phyloP scores from a whole-genome alignment of 305 asterid genomes.

The Plantago lanceolata region DNA sequence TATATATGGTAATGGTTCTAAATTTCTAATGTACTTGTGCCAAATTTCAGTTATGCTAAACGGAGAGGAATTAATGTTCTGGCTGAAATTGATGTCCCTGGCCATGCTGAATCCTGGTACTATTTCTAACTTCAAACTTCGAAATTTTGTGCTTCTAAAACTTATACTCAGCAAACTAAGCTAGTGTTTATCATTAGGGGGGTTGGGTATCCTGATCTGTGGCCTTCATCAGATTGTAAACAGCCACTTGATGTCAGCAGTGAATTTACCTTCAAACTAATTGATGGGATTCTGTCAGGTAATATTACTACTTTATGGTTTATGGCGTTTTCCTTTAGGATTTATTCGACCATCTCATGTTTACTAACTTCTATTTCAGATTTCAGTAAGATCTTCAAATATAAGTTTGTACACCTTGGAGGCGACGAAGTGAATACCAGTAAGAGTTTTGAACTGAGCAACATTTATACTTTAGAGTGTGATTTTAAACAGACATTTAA shows the following conservation, averaged over 20 bases:
- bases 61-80: slow-evolving; percentile 76
- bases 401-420: slow-evolving; percentile 83
- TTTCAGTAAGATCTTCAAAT: slow-evolving; percentile 92
- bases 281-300: slow-evolving; percentile 91
- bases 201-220: slow-evolving; percentile 70
- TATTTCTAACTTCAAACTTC: slow-evolving; percentile 4
- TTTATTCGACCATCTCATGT: slow-evolving; percentile 4
- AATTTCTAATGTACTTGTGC: slow-evolving; percentile 16
- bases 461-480: background rate
- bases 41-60: slow-evolving; percentile 63
- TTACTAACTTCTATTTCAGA: slow-evolving; percentile 38
- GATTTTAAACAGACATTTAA: slow-evolving; percentile 8
- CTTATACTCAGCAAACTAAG: slow-evolving; percentile 1
- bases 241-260: slow-evolving; percentile 91
- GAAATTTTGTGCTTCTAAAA: background rate
- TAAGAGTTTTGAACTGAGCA: slow-evolving; percentile 35
- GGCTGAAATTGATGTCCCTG: slow-evolving; percentile 95
- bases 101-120: slow-evolving; percentile 92
- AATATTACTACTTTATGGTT: slow-evolving; percentile 12
- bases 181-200: slow-evolving; percentile 51
- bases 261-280: slow-evolving; percentile 76
- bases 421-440: slow-evolving; percentile 93
- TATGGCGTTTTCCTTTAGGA: slow-evolving; percentile 2
- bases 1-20: no score
- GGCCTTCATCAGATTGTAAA: slow-evolving; percentile 70